Evolutionary conservation across 306 rosid genomes (phyloP), one percentile per base, ranked within the genome.

Genomic region (Cicer chorassanicum): DNA sequence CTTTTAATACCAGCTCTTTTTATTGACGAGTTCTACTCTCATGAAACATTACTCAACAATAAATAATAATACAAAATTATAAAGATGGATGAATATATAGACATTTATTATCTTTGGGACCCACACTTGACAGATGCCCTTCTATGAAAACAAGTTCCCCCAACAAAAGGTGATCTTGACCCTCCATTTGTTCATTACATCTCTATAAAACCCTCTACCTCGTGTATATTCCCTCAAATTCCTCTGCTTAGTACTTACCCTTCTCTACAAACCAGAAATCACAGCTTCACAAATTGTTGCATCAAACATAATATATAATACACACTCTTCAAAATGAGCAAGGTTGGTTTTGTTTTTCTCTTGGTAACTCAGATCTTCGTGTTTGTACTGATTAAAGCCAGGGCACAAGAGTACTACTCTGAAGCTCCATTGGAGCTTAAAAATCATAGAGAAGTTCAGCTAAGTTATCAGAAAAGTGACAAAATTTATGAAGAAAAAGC

Each of bases 291-390:
- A 76, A 66, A 1, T 15, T 24, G 34, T 11, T 55, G 24, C 50
- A 55, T 76, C 14, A 44, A 7, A 43, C 73, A 18, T 12, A 14
- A 43, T 59, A 10, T 29, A 29, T 29, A 29, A 29, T 29, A 29
- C 62, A 29, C 62, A 16, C 61, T 38, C 15, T 45, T 29, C 49
- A 76, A 6, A 51, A 93, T 91, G 96, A 78, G 70, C 21, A 87
- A 82, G 77, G 42, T 82, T 46, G 12, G 57, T 54, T 76, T 88
- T 68, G 6, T 86, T 63, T 84, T 85, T 75, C 72, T 89, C 6
- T 4, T 82, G 18, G 53, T 85, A 6, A 82, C 77, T 18, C 81
- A 76, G 74, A 75, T 87, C 59, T 70, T 88, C 59, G 56, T 76
- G 40, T 1, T 56, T 14, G 55, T 5, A 34, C 70, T 93, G 34